Evolutionary conservation across 106 monocot species (phyloP), one percentile per base, ranked within the genome.

Genomic region (Dendrobium huoshanense): DNA sequence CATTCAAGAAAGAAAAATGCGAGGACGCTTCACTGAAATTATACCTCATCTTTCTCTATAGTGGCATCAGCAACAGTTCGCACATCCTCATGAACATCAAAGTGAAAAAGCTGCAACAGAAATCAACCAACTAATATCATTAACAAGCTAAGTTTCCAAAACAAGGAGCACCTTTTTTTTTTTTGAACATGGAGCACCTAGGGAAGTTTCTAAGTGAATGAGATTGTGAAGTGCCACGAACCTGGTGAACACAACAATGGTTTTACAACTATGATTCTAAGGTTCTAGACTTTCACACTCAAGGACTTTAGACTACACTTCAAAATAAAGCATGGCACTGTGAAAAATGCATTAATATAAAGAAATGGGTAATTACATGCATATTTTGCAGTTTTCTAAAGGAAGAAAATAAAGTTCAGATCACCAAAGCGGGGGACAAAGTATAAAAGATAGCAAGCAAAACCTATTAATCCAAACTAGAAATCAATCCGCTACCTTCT

Each of bases 51-150:
- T 80, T 99, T 99, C 86, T 99, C 99, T 47, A 91, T 95, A 11
- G 93, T 99, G 41, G 99, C 99, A 88, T 99, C 99, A 83, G 99
- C 95, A 59, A 90, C 93, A 25, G 99, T 95, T 31, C 99, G 86
- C 47, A 99, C 99, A 91, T 99, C 99, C 51, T 99, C 99, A 80
- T 99, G 99, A 84, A 99, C 99, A 87, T 99, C 99, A 82, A 99
- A 99, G 83, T 99, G 99, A 85, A 99, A 99, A 86, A 99, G 90
- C 99, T 99, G 89, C 68, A 78, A n/a, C 78, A 22, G 17, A 86
- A 67, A 42, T 15, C 49, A 55, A 73, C 13, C 33, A 51, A 67
- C 2, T 82, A 33, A 74, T 77, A 76, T 25, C 7, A 41, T 18
- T 54, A 65, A 83, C 9, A 78, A 9, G 27, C 16, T 40, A 78